Conservation (phyloP, 805 yeast species). For the Blastobotrys muscicola region DNA sequence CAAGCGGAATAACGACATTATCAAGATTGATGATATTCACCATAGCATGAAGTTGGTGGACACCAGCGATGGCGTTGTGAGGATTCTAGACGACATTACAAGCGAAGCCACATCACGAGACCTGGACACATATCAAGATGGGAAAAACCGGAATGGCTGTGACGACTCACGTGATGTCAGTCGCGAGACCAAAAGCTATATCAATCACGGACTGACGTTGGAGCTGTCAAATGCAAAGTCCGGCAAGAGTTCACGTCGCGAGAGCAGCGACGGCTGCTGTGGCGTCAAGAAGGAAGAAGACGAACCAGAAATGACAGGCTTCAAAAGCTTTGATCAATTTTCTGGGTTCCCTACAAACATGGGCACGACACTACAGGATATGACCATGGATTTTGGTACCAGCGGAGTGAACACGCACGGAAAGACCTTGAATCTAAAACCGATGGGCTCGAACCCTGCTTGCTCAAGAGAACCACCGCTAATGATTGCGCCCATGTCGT, state of each 20-base stretch:
- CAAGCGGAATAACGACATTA: not conserved
- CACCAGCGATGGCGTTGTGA: too few species aligned
- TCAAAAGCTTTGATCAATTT: not conserved
- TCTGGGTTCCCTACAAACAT: not conserved
- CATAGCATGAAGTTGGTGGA: too few species aligned
- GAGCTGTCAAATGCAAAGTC: too few species aligned
- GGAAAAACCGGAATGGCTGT: too few species aligned
- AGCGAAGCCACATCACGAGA: too few species aligned
- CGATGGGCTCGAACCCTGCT: not conserved
- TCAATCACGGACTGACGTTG: too few species aligned
- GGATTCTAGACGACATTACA: too few species aligned
- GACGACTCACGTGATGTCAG: not conserved
- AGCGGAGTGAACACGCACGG: too few species aligned
- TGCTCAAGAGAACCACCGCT: constrained; percentile 13
- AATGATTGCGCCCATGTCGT: constrained; percentile 28
- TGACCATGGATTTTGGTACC: too few species aligned
- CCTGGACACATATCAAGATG: too few species aligned
- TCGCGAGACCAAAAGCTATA: not conserved
- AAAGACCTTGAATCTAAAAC: too few species aligned
- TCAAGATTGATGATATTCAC: not conserved
- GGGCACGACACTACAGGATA: not conserved
- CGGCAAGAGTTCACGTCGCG: not conserved
- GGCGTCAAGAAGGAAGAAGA: not conserved
- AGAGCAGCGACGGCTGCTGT: not conserved
- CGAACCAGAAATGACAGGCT: not conserved